Conservation (phyloP, 1,284 basidiomycete genomes). For the Cutaneotrichosporon cutaneum region DNA sequence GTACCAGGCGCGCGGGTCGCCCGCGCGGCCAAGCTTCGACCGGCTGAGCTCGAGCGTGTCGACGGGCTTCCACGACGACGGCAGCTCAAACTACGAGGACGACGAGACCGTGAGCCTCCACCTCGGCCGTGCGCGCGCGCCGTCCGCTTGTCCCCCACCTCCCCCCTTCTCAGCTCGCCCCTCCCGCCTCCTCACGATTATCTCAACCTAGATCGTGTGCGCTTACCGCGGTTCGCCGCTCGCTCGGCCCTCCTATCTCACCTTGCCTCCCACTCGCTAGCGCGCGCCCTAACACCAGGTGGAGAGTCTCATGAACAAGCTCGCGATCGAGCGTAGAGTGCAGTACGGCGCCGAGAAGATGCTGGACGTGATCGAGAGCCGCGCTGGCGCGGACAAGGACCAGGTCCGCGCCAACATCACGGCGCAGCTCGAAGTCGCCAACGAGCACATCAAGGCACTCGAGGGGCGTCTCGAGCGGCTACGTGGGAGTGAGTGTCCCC, state of each 20-base stretch:
- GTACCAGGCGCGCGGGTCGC: constrained; percentile 15
- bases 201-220: too few relatives aligned
- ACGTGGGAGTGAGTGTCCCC: constrained; percentile 23
- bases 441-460: constrained; percentile 45
- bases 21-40: constrained; percentile 23
- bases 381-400: constrained; percentile 39
- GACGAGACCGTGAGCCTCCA: constrained; percentile 24
- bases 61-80: constrained; percentile 24
- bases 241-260: too few relatives aligned
- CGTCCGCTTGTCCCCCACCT: neutral
- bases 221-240: too few relatives aligned
- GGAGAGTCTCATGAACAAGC: constrained; percentile 52
- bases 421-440: constrained; percentile 49
- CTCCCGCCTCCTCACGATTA: too few relatives aligned
- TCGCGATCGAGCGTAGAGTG: constrained; percentile 56
- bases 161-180: too few relatives aligned
- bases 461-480: constrained; percentile 43
- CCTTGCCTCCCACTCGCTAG: neutral
- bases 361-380: constrained; percentile 54
- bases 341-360: constrained; percentile 59
- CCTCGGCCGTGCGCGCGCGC: neutral
- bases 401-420: constrained; percentile 47
- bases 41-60: constrained; percentile 26
- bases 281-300: constrained; percentile 46
- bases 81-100: constrained; percentile 15